Evolutionary conservation across 1,284 basidiomycete species (phyloP).

Genomic region (Ustilago tritici): DNA sequence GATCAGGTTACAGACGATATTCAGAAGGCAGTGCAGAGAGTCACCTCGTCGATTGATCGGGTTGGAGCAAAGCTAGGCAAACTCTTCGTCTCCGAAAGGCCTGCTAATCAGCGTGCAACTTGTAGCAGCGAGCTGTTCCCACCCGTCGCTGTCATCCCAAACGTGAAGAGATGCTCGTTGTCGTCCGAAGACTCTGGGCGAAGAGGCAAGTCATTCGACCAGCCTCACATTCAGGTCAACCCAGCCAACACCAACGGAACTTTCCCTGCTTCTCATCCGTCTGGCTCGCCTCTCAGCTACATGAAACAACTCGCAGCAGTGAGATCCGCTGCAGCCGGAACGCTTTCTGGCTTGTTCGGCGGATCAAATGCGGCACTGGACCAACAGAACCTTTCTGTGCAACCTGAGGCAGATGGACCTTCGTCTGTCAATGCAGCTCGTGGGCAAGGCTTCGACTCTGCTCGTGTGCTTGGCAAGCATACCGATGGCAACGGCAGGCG

Average conservation of each 20-base stretch:
- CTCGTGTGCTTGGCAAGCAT: constrained; percentile 31
- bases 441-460: constrained; percentile 48
- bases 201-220: constrained; percentile 28
- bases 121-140: constrained; percentile 42
- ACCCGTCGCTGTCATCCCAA: constrained; percentile 4
- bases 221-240: constrained; percentile 22
- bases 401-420: constrained; percentile 25
- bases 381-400: constrained; percentile 20
- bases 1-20: constrained; percentile 64
- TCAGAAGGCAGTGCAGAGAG: constrained; percentile 37
- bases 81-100: constrained; percentile 32
- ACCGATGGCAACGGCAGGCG: constrained; percentile 17
- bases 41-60: constrained; percentile 39
- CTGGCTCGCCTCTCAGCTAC: constrained; percentile 35
- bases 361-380: constrained; percentile 30
- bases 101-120: constrained; percentile 16
- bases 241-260: constrained; percentile 13
- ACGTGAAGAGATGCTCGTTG: constrained; percentile 20
- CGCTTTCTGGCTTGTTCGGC: constrained; percentile 38
- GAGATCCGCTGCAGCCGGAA: constrained; percentile 41
- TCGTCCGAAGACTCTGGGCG: constrained; percentile 18
- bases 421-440: constrained; percentile 29
- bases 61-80: constrained; percentile 33
- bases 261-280: constrained; percentile 29
- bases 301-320: constrained; percentile 46